Conservation (phyloP, 805 yeast species). For the Hyphopichia homilentoma region DNA sequence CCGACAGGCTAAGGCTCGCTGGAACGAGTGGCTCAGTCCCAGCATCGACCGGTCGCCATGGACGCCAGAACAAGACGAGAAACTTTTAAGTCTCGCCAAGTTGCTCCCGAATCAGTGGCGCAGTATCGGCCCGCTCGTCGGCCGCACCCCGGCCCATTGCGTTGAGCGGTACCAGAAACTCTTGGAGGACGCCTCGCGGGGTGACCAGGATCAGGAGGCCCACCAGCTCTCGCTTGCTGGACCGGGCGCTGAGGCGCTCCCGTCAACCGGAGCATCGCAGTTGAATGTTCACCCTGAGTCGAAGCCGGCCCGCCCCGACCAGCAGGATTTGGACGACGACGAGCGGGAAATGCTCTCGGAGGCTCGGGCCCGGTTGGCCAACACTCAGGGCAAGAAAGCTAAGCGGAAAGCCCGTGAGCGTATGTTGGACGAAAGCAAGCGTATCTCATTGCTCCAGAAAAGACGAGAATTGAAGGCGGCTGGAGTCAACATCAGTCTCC, state of each 20-base stretch:
- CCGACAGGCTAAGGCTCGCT: conserved; percentile 85
- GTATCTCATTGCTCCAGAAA: conserved; percentile 73
- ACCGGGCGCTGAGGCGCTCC: conserved; percentile 49
- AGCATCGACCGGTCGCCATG: conserved; percentile 60
- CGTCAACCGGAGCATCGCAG: conserved; percentile 35
- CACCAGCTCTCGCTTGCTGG: conserved; percentile 43
- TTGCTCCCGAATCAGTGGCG: conserved; percentile 93
- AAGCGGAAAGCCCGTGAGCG: conserved; percentile 85
- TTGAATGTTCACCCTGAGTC: conserved; percentile 72
- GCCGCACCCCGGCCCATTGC: conserved; percentile 84
- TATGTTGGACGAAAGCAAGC: conserved; percentile 70
- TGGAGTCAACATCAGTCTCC: conserved; percentile 56
- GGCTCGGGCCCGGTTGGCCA: conserved; percentile 86
- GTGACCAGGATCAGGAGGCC: conserved; percentile 25
- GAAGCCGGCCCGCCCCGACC: conserved; percentile 78
- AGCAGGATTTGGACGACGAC: conserved; percentile 76
- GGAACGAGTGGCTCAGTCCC: conserved; percentile 89
- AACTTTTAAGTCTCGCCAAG: conserved; percentile 61
- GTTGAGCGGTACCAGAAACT: conserved; percentile 78
- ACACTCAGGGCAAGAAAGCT: conserved; percentile 93
- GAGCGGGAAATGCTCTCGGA: conserved; percentile 92
- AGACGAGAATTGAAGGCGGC: conserved; percentile 80
- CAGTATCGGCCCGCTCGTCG: conserved; percentile 75
- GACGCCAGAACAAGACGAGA: conserved; percentile 73
- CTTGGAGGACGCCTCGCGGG: conserved; percentile 44